These are phyloP conservation scores for Boletellus emodensis DNA, from an alignment of 768 basidiomycete genomes.

Conservation along the genomic window DNA sequence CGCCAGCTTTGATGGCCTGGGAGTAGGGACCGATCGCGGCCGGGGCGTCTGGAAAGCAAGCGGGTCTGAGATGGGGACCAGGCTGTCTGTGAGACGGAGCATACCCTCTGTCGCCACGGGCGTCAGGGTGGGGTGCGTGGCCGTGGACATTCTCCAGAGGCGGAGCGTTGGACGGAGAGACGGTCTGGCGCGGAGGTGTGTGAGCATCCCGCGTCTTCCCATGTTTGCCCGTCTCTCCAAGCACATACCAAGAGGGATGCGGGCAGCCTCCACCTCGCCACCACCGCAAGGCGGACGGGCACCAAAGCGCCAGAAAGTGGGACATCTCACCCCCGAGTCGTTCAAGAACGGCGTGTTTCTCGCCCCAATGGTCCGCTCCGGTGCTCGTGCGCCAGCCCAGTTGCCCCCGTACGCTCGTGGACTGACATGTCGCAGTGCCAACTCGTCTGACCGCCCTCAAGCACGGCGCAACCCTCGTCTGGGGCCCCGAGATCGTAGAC, in stretches of 20 bases:
- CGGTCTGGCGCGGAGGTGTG: not conserved
- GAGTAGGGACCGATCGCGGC: constrained; percentile 84
- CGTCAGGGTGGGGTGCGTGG: constrained; percentile 35
- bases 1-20: constrained; percentile 79
- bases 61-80: not conserved
- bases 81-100: not conserved
- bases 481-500: constrained; percentile 96
- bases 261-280: constrained; percentile 38
- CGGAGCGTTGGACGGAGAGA: not conserved
- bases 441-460: constrained; percentile 84
- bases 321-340: constrained; percentile 62
- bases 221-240: constrained; percentile 2
- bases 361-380: constrained; percentile 98
- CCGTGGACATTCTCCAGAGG: constrained; percentile 23
- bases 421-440: constrained; percentile 52
- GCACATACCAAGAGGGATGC: constrained; percentile 35
- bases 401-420: not conserved
- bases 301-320: constrained; percentile 52
- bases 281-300: constrained; percentile 35
- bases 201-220: too few species aligned
- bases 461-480: constrained; percentile 90
- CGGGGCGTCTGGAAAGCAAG: constrained; percentile 53
- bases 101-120: constrained; percentile 34
- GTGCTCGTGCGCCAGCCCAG: constrained; percentile 61
- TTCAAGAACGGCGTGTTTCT: constrained; percentile 90